A percentile compares a stretch with the other conserved stretches of the same genome.
phyloP scores from a whole-genome alignment of 352 stramenopile genomes.

The Globisporangium cystogenes region DNA sequence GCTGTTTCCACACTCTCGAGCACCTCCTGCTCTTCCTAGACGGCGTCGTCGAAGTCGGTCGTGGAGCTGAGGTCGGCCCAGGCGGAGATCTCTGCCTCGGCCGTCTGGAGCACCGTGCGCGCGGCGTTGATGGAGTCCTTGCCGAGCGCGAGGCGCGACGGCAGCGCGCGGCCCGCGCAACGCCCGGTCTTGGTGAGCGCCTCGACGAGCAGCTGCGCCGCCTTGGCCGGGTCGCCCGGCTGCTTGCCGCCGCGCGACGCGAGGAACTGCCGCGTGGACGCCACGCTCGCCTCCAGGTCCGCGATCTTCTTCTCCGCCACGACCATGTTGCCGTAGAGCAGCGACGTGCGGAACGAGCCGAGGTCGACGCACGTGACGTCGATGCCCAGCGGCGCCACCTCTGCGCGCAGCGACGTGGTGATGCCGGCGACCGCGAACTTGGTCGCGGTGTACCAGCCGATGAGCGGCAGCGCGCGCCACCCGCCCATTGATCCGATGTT shows the following conservation, averaged over 20 bases:
- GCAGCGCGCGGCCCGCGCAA: slow-evolving; percentile 22
- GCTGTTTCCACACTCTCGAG: not conserved
- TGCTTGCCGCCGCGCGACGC: slow-evolving; percentile 24
- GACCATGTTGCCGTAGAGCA: slow-evolving; percentile 19
- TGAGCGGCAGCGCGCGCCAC: slow-evolving; percentile 18
- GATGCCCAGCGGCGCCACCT: slow-evolving; percentile 28
- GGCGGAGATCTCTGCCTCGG: not conserved
- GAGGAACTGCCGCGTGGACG: slow-evolving; percentile 18
- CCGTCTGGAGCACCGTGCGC: not conserved
- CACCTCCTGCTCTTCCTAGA: not conserved
- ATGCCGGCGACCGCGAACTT: slow-evolving; percentile 38
- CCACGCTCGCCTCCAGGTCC: too few species aligned
- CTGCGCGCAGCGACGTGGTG: slow-evolving; percentile 23
- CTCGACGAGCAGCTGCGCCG: slow-evolving; percentile 24
- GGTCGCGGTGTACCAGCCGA: slow-evolving; percentile 30
- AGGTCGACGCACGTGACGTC: slow-evolving; percentile 35
- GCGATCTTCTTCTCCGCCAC: slow-evolving; percentile 15
- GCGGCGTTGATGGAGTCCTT: too few species aligned
- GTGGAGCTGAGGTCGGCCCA: slow-evolving; percentile 9
- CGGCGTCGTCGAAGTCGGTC: slow-evolving; percentile 6
- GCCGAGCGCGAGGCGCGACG: slow-evolving; percentile 20
- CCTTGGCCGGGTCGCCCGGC: slow-evolving; percentile 25
- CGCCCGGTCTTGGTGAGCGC: slow-evolving; percentile 31
- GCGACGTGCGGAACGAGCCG: slow-evolving; percentile 32
- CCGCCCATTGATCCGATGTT: slow-evolving; percentile 33